Conservation (phyloP, 768 basidiomycete species). For the Termitomyces titanicus region DNA sequence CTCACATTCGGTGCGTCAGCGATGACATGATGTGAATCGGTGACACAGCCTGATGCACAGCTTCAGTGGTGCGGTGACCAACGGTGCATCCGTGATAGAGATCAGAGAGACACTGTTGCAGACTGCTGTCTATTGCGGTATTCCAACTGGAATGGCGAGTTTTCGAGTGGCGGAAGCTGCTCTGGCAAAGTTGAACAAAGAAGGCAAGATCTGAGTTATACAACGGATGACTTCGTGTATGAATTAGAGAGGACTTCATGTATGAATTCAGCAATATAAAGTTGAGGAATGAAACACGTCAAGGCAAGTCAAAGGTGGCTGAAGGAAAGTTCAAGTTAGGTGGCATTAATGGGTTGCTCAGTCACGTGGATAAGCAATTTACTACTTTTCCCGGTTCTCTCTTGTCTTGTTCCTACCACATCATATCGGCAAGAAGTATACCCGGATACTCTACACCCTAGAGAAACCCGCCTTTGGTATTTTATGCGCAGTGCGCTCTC, state of each 20-base stretch:
- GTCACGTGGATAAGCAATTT: constrained; percentile 4
- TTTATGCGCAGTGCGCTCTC: constrained; percentile 13
- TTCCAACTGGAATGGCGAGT: constrained; percentile 38
- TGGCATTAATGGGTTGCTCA: too few relatives aligned
- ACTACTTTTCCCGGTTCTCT: neutral
- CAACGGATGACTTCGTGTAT: neutral
- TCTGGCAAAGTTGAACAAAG: constrained; percentile 33
- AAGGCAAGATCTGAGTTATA: constrained; percentile 21
- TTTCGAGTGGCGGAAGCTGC: constrained; percentile 39
- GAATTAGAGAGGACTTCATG: neutral
- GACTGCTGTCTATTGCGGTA: constrained; percentile 37
- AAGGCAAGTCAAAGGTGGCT: too few relatives aligned
- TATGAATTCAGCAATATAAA: neutral
- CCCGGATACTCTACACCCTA: constrained; percentile 10
- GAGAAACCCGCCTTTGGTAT: constrained; percentile 6
- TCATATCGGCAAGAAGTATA: constrained; percentile 13
- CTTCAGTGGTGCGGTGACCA: constrained; percentile 38
- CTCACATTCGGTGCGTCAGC: constrained; percentile 29
- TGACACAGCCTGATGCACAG: neutral
- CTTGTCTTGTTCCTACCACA: neutral
- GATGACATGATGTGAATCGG: neutral
- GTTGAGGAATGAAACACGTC: neutral
- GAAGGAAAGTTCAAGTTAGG: too few relatives aligned
- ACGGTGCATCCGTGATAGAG: constrained; percentile 40
- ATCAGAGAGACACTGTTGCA: constrained; percentile 42